Percentiles rank a stretch among this genome's conserved stretches.
phyloP scores from a whole-genome alignment of 495 filamentous ascomycete species.

The Xylaria sp. region DNA sequence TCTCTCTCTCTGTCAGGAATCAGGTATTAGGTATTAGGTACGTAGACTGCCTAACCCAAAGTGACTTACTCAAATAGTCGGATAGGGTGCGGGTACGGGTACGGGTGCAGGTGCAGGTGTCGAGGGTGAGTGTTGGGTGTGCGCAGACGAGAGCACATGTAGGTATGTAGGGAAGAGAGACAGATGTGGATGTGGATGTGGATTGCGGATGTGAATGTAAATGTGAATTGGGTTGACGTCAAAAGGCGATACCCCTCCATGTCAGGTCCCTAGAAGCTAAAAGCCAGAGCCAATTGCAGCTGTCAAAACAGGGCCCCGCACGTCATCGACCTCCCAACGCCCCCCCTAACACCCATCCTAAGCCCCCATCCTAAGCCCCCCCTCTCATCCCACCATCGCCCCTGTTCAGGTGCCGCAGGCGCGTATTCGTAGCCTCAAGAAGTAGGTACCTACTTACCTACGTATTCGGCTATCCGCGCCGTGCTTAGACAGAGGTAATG shows the following conservation, averaged over 20 bases:
- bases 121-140: not conserved
- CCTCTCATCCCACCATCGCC: not conserved
- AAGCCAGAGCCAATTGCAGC: not conserved
- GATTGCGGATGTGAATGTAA: no score
- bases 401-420: not conserved
- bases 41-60: not conserved
- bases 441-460: no score
- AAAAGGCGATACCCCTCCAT: constrained; percentile 18
- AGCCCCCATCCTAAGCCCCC: not conserved
- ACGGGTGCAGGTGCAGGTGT: no score
- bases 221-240: constrained; percentile 15
- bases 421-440: constrained; percentile 7
- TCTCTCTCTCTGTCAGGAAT: no score
- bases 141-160: not conserved
- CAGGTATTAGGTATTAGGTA: no score
- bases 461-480: no score
- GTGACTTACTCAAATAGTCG: not conserved
- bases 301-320: constrained; percentile 23
- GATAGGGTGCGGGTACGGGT: no score
- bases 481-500: no score
- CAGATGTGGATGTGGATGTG: no score
- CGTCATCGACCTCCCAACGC: constrained; percentile 32
- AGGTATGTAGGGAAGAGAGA: not conserved
- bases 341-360: no score
- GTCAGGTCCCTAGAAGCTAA: not conserved